Conservation (phyloP, 108 stramenopile species). For the Skeletonema grethae region DNA sequence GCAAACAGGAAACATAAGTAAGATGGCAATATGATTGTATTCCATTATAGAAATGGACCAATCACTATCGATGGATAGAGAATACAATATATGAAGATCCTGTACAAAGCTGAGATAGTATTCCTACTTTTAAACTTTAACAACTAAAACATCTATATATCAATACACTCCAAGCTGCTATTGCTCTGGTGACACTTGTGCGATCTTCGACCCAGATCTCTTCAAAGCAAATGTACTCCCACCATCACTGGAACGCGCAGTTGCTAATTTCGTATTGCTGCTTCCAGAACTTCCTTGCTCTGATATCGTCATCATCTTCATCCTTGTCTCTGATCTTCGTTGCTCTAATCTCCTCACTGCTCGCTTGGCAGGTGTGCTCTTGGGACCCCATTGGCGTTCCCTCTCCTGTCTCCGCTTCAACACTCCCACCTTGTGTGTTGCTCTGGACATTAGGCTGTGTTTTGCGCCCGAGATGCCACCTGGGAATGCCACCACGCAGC, state of each 20-base stretch:
- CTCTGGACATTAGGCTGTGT: neutral
- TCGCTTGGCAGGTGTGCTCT: conserved; percentile 31
- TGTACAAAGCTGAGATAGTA: neutral
- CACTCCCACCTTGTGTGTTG: conserved; percentile 19
- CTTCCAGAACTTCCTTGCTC: neutral
- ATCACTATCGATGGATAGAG: too few relatives aligned
- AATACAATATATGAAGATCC: too few relatives aligned
- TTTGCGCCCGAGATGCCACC: conserved; percentile 12
- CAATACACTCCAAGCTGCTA: neutral
- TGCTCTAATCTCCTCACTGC: conserved; percentile 35
- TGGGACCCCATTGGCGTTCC: conserved; percentile 34
- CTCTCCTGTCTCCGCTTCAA: conserved; percentile 37
- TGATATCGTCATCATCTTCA: neutral
- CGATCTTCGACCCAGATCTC: neutral
- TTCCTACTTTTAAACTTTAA: neutral
- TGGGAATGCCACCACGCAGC: conserved; percentile 42
- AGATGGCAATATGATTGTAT: conserved; percentile 64
- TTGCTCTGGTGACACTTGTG: neutral
- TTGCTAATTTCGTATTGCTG: neutral
- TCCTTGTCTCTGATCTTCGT: neutral
- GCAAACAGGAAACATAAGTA: too few relatives aligned
- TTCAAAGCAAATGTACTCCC: neutral
- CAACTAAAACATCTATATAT: neutral
- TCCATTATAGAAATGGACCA: conserved; percentile 10
- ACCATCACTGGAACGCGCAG: neutral